Evolutionary conservation across 805 yeast genomes (phyloP).

Genomic region (Starmerella ratchasimensis): DNA sequence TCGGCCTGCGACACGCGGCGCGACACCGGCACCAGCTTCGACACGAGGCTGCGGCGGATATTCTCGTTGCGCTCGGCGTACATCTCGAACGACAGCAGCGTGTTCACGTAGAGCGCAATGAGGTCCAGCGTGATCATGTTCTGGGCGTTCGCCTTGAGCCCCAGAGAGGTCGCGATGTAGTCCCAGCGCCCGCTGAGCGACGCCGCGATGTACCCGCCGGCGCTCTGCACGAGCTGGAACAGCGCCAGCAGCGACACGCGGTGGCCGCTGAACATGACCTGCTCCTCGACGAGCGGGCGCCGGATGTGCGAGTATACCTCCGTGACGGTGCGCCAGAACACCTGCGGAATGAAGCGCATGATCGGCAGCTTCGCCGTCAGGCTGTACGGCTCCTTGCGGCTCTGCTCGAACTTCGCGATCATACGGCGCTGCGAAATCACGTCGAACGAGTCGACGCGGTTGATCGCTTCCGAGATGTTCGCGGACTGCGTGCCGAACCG

Average conservation of each 20-base stretch:
- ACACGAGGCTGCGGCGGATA: slow-evolving; percentile 9
- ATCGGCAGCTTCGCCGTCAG: slow-evolving; percentile 11
- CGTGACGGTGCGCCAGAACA: slow-evolving; percentile 12
- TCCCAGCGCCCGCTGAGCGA: slow-evolving; percentile 15
- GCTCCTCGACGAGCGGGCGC: slow-evolving; percentile 8
- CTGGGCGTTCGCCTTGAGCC: slow-evolving; percentile 8
- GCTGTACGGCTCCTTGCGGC: slow-evolving; percentile 5
- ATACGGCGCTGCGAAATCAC: slow-evolving; percentile 11
- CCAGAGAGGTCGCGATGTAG: slow-evolving; percentile 9
- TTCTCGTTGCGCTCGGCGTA: slow-evolving; percentile 9
- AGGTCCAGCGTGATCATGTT: slow-evolving; percentile 7
- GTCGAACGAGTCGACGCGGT: slow-evolving; percentile 11
- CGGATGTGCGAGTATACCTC: slow-evolving; percentile 13
- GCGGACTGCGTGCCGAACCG: slow-evolving; percentile 9
- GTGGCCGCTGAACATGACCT: slow-evolving; percentile 4
- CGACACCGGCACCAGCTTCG: slow-evolving; percentile 5
- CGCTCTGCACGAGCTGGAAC: slow-evolving; percentile 14
- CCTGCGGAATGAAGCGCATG: slow-evolving; percentile 8
- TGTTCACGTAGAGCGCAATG: slow-evolving; percentile 15
- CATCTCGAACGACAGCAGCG: slow-evolving; percentile 18
- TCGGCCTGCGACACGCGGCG: too few species aligned
- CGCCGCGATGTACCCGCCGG: slow-evolving; percentile 13
- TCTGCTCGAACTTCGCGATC: slow-evolving; percentile 13
- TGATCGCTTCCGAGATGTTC: slow-evolving; percentile 8
- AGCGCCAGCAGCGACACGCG: slow-evolving; percentile 11